Conservation (phyloP, 345 rosid species). For the Clarkia xantiana region DNA sequence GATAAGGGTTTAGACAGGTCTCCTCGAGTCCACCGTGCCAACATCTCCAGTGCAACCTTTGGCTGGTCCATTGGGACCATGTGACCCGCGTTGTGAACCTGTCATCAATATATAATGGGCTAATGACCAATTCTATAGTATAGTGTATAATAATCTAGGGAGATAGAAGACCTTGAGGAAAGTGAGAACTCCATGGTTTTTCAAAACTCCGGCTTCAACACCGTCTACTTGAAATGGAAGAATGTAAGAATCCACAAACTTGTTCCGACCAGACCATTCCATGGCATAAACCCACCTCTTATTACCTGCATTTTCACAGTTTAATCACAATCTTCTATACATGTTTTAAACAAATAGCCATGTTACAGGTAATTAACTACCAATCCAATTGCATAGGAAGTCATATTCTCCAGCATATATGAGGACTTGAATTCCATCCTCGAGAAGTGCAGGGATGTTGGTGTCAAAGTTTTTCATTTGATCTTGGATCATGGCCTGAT, state of each 20-base stretch:
- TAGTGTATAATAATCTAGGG: background rate
- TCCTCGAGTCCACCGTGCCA: too few relatives aligned
- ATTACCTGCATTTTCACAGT: slow-evolving; percentile 49
- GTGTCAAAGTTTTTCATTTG: slow-evolving; percentile 96
- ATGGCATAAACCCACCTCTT: slow-evolving; percentile 98
- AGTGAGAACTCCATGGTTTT: slow-evolving; percentile 56
- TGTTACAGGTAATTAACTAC: slow-evolving; percentile 23
- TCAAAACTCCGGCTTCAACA: slow-evolving; percentile 62
- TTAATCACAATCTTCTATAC: background rate
- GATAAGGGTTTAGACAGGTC: too few relatives aligned
- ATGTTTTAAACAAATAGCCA: background rate
- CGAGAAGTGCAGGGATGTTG: slow-evolving; percentile 83
- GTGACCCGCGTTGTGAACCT: too few relatives aligned
- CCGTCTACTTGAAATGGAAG: slow-evolving; percentile 62
- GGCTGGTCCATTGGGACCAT: too few relatives aligned
- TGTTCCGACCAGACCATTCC: slow-evolving; percentile 83
- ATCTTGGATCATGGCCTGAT: slow-evolving; percentile 78
- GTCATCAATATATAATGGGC: too few relatives aligned
- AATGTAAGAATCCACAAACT: slow-evolving; percentile 49
- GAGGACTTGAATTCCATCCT: slow-evolving; percentile 83
- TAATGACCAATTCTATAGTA: too few relatives aligned
- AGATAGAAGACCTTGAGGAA: slow-evolving; percentile 66
- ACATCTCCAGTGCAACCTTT: too few relatives aligned
- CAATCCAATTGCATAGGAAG: slow-evolving; percentile 99
- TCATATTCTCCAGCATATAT: slow-evolving; percentile 97